Base-by-base conservation (phyloP, 257 asterid species). In the Przewalskia tangutica region DNA sequence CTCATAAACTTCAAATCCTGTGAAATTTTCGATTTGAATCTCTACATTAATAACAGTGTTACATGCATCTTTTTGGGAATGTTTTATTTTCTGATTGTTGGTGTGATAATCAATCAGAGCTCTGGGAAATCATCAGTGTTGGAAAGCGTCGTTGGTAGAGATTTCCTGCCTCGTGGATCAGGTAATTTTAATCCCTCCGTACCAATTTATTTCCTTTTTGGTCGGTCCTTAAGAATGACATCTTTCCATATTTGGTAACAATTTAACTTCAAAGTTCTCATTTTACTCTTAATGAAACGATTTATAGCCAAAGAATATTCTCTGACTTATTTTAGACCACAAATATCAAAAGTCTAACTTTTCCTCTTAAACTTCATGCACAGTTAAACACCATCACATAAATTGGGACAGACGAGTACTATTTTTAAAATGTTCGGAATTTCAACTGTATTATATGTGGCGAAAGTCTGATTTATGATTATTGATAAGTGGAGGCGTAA, bases 161-260 rank as follows among this genome's bases (percentile, higher is more conserved):
- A 95, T 88, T 95, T 95, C 81, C 90, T 95, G 59, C 99, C 99
- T 84, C 98, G 99, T 77, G 99, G 99, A 90, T 95, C 98, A 17
- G 99, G 99, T 94, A 88, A 79, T 79, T n/a, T 48, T 13, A 27
- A 27, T 27, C 32, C 32, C 32, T 27, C 32, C 32, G 1, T 27
- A 27, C 32, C 32, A 27, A 27, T 27, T 27, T 27, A 27, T 27
- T 27, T 27, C 32, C 32, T 27, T 27, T 27, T 27, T 27, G 32
- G 32, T 27, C 32, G 1, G 1, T 27, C 32, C 32, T 27, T 27
- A 27, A 27, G 32, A 27, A 27, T 27, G 32, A 27, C 32, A 27
- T 27, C 0, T 27, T 27, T 27, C 32, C 27, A 23, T 23, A 23
- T 23, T 23, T 27, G 1, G 32, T 27, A 27, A 2, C 32, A 27